A percentile compares a stretch with the other conserved stretches of the same genome.
phyloP scores from a whole-genome alignment of 1,284 basidiomycete genomes.

The Mycena citricolor region DNA sequence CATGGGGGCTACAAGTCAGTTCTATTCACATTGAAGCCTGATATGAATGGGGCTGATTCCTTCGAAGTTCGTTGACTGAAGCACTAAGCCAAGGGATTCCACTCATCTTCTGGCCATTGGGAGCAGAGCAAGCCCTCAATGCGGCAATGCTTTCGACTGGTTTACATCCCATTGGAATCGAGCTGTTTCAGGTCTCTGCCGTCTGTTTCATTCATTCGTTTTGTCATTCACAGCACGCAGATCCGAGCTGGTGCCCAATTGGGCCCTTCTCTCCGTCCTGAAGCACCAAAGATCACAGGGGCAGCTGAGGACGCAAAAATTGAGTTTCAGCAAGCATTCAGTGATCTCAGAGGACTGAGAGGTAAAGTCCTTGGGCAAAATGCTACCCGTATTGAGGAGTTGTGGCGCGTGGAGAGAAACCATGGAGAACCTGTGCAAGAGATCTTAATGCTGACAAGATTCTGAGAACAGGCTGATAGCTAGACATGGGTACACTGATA shows the following conservation, averaged over 20 bases:
- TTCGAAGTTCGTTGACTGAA: neutral
- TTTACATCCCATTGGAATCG: neutral
- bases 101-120: constrained; percentile 1
- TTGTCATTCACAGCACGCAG: neutral
- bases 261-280: constrained; percentile 8
- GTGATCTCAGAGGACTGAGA: neutral
- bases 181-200: constrained; percentile 1
- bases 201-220: neutral
- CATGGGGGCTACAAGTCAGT: constrained; percentile 14
- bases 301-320: constrained; percentile 8
- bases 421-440: too few relatives aligned
- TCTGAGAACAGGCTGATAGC: too few relatives aligned
- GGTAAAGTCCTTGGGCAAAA: constrained; percentile 2
- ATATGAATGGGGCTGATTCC: neutral
- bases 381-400: too few relatives aligned
- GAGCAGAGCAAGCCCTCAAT: constrained; percentile 1
- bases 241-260: constrained; percentile 12
- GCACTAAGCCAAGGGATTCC: neutral
- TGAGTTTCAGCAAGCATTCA: constrained; percentile 10
- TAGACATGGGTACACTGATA: too few relatives aligned
- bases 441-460: too few relatives aligned
- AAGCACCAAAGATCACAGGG: constrained; percentile 11
- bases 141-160: neutral
- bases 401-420: too few relatives aligned
- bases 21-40: neutral